Evolutionary conservation across 1,284 basidiomycete genomes (phyloP).

Genomic region (Ganoderma meredithae): DNA sequence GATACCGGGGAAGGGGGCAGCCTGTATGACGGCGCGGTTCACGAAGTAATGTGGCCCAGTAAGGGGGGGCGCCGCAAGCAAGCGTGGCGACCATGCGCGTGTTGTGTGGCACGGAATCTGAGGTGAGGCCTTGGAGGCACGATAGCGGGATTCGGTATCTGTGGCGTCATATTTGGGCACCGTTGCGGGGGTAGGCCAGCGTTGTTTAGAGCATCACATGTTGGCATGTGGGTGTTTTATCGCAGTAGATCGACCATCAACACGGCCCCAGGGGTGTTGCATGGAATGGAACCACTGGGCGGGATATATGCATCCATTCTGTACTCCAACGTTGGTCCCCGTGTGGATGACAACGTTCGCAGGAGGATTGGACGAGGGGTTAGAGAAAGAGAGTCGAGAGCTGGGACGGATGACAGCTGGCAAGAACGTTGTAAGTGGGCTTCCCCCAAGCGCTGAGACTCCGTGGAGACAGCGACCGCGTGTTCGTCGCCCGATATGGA

Average conservation of each 20-base stretch:
- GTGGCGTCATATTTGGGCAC: neutral
- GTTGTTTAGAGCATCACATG: conserved; percentile 20
- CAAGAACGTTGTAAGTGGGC: too few species aligned
- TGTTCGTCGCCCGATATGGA: conserved; percentile 11
- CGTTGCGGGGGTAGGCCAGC: neutral
- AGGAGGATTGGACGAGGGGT: neutral
- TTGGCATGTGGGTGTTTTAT: conserved; percentile 6
- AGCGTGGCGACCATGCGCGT: conserved; percentile 10
- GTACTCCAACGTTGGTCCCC: conserved; percentile 2
- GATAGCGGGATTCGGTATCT: conserved; percentile 2
- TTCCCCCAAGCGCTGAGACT: too few species aligned
- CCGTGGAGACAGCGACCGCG: conserved; percentile 8
- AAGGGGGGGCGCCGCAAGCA: conserved; percentile 5
- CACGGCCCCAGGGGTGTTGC: neutral
- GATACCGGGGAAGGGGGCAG: conserved; percentile 1
- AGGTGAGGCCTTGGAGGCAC: conserved; percentile 9
- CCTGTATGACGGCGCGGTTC: neutral
- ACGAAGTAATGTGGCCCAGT: neutral
- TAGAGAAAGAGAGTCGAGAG: neutral
- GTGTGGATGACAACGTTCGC: conserved; percentile 7
- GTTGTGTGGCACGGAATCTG: neutral
- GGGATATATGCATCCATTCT: neutral
- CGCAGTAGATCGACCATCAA: neutral
- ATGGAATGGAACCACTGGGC: neutral
- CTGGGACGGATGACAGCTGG: neutral